Evolutionary conservation across 2,329 filamentous ascomycete species (phyloP), one percentile per base, ranked within the genome.

Genomic region (Lachnellula occidentalis): DNA sequence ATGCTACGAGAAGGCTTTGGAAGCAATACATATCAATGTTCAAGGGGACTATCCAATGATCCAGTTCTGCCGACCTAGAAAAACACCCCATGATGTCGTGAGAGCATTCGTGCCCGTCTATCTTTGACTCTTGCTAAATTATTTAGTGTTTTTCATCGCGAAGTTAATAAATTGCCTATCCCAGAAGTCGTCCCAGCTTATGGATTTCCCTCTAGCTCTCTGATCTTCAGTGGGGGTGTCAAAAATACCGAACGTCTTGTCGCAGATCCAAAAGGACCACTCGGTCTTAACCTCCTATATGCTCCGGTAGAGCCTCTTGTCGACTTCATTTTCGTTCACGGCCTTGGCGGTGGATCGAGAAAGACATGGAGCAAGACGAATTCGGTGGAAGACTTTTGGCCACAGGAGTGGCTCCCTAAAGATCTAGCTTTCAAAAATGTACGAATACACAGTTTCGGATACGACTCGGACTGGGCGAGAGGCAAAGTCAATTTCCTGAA

Each of bases 291-390:
- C 31, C 45, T 57, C 12, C 31, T 59, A 14, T 50, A 57, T 42
- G 12, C 15, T 34, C 51, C 51, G 3, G 17, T 12, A 17, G 63
- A 70, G 17, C 66, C 71, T 1, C 54, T 67, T 1, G 57, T 72
- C 7, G 72, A 75, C 43, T 62, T 76, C 9, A 61, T 74, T n/a
- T 73, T 74, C 50, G 69, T 74, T 5, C 72, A 74, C 60, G 72
- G 73, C 1, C 62, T 74, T 5, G 69, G 71, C 12, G 72, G 72
- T 0, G 69, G 68, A 1, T 70, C 67, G 0, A 50, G 58, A 14
- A 70, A 66, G 37, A 73, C 72, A 2, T 74, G 71, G 72, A 67
- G 60, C 21, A 60, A 64, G 19, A 62, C 60, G 0, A 54, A 52
- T 17, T 50, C 62, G 6, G 9, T 53, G 0, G 48, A 57, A 2